Percentiles rank a stretch among this genome's conserved stretches.
Conservation (phyloP, 2,329 filamentous ascomycete species). For the Apiospora hydei region DNA sequence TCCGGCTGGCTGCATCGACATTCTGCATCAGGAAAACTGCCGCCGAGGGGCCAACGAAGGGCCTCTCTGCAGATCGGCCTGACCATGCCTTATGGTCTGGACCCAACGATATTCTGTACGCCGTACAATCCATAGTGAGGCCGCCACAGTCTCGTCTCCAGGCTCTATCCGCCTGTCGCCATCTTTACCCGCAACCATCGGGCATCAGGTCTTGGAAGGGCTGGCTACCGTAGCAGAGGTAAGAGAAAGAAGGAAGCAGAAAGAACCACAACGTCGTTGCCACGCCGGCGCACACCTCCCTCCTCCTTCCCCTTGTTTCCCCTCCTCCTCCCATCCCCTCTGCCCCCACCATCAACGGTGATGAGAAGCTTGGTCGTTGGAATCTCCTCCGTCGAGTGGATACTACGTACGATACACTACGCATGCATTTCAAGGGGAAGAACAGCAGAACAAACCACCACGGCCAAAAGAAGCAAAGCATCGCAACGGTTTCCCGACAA, state of each 20-base stretch:
- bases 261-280: background rate
- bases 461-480: background rate
- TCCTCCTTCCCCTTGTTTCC: background rate
- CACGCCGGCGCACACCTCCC: conserved; percentile 5
- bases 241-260: background rate
- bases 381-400: background rate
- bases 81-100: background rate
- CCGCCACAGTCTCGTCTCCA: background rate
- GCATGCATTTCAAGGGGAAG: background rate
- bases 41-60: background rate
- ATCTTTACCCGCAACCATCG: background rate
- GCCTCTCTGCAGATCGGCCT: conserved; percentile 9
- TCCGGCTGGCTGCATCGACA: background rate
- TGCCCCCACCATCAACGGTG: background rate
- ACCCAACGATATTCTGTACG: background rate
- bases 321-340: background rate
- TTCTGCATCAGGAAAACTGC: conserved; percentile 1
- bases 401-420: too few species aligned
- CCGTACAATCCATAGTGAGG: background rate
- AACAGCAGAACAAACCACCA: conserved; percentile 13
- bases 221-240: background rate
- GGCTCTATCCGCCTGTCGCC: background rate
- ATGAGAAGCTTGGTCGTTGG: background rate
- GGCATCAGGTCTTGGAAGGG: background rate
- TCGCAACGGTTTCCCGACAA: conserved; percentile 7